Base-by-base conservation (phyloP, 1,284 basidiomycete genomes). In the Sphagnurus paluster region DNA sequence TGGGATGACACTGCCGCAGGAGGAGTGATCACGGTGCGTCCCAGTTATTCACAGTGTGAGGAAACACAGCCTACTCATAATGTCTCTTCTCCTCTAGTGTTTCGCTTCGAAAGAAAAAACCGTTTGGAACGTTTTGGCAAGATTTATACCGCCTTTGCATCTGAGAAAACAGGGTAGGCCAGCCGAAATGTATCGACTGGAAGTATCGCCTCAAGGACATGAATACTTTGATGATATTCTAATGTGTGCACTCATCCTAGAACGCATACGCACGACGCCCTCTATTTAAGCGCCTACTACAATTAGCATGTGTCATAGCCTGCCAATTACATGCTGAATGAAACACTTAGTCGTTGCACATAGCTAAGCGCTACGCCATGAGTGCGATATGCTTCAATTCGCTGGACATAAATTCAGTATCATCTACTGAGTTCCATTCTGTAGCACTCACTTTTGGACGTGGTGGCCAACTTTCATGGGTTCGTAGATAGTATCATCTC, bases 401-500 rank as follows among this genome's bases (percentile, higher is more conserved):
- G 56, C 90, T 93, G 41, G 24, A 30, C 14, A 35, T 30, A 29
- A 2, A 7, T 38, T 38, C 38, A 43, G 39, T 33, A 25, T 55
- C 44, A 52, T 45, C 38, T 19, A n/a, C 49, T 26, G 43, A n/a
- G 42, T 4, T 3, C 2, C 48, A 11, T 17, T 13, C 20, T 47
- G 19, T 11, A 28, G 28, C 17, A 68, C 85, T 62, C 57, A 92
- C 91, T 83, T 84, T 59, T 84, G 80, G 16, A 93, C 90, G 59
- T 93, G 90, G 58, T 88, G 79, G 7, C 91, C 91, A 35, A 93
- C 92, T 60, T 90, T 87, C 82, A 93, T 87, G 2, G 78, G 75
- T 43, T 82, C 76, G 57, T 94, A 94, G 1, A 64, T 50, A 0
- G 61, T 50, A 39, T 73, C 70, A 10, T 78, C 74, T 26, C 71